Evolutionary conservation across 441 rosid genomes (phyloP).

Genomic region (Eruca vesicaria): DNA sequence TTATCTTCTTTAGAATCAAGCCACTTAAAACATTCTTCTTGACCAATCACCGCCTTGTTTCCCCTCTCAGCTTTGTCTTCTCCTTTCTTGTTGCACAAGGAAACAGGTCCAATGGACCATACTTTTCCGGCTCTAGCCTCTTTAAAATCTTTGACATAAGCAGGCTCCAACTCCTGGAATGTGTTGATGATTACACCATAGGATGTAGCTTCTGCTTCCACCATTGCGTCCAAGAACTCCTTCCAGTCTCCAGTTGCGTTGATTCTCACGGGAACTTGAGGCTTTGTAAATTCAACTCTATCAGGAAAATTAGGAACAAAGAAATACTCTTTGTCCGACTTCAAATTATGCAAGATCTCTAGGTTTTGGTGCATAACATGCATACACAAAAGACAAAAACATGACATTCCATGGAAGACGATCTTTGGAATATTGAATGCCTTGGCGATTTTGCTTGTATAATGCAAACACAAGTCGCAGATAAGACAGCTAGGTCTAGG

Average conservation of each 20-base stretch:
- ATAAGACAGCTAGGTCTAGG: conserved; percentile 39
- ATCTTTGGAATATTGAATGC: conserved; percentile 44
- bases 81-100: conserved; percentile 32
- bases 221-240: neutral
- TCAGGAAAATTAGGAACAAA: conserved; percentile 34
- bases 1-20: conserved; percentile 31
- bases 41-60: conserved; percentile 14
- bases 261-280: conserved; percentile 14
- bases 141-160: conserved; percentile 25
- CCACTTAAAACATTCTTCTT: conserved; percentile 27
- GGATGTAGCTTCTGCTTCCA: conserved; percentile 26
- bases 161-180: conserved; percentile 46
- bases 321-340: conserved; percentile 27
- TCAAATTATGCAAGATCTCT: neutral
- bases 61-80: conserved; percentile 42
- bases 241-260: neutral
- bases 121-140: conserved; percentile 8
- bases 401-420: conserved; percentile 37
- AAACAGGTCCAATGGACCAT: conserved; percentile 36
- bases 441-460: conserved; percentile 34
- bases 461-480: conserved; percentile 31
- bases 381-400: conserved; percentile 38
- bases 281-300: conserved; percentile 28
- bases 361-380: neutral
- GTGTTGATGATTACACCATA: conserved; percentile 40